Evolutionary conservation across 2,329 filamentous ascomycete species (phyloP).

Genomic region (Claviceps capensis): DNA sequence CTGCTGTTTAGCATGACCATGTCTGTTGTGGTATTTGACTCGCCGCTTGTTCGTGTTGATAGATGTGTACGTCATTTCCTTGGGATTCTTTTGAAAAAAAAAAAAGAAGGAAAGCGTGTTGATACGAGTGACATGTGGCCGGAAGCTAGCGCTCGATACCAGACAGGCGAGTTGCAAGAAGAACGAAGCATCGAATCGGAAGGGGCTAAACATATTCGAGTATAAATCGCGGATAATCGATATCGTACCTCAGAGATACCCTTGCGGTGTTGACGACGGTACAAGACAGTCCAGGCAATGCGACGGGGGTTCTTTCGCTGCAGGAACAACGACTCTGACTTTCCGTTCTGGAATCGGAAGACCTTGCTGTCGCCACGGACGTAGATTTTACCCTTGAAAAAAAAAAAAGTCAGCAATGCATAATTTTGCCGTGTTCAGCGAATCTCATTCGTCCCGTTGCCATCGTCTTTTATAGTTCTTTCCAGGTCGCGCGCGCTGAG

Average conservation of each 20-base stretch:
- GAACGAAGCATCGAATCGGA: not conserved
- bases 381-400: constrained; percentile 86
- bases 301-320: constrained; percentile 99
- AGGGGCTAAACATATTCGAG: not conserved
- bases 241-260: constrained; percentile 96
- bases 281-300: constrained; percentile 97
- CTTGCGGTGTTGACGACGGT: constrained; percentile 99
- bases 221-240: not conserved
- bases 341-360: constrained; percentile 99
- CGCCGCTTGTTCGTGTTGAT: not conserved
- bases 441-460: not conserved
- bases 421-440: not conserved
- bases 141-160: not conserved
- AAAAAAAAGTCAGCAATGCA: constrained; percentile 12
- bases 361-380: constrained; percentile 99
- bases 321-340: constrained; percentile 98
- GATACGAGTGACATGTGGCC: not conserved
- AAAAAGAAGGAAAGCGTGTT: too few relatives aligned
- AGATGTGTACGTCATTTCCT: too few relatives aligned
- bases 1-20: not conserved
- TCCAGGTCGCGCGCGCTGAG: not conserved
- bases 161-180: not conserved
- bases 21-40: not conserved
- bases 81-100: too few relatives aligned
- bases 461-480: not conserved